phyloP scores from a whole-genome alignment of 75 land plant genomes.

The Cryptomeria japonica region DNA sequence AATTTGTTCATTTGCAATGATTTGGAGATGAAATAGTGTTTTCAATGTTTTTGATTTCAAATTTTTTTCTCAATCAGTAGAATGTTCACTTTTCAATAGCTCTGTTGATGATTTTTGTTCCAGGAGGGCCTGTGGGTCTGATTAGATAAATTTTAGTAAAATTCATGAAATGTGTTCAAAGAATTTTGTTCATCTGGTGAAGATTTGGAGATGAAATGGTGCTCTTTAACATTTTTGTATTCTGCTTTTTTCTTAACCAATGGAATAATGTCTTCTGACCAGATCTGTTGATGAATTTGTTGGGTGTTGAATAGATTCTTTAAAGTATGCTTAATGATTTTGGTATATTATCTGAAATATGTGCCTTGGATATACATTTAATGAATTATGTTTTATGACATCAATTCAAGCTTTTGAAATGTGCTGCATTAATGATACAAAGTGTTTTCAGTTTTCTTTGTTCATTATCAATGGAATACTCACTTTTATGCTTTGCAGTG shows the following conservation, averaged over 20 bases:
- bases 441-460: neutral
- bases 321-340: neutral
- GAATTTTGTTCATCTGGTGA: neutral
- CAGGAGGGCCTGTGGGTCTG: neutral
- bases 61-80: too few species aligned
- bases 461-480: neutral
- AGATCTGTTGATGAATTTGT: neutral
- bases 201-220: neutral
- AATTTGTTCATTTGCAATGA: neutral
- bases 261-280: neutral
- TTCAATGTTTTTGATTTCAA: too few species aligned
- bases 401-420: neutral
- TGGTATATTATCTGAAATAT: too few species aligned
- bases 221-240: neutral
- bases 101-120: neutral
- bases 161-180: neutral
- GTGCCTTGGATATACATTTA: too few species aligned
- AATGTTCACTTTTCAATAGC: neutral
- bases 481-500: neutral
- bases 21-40: neutral
- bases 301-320: neutral
- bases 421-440: neutral
- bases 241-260: neutral
- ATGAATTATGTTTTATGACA: neutral
- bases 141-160: too few species aligned